Conservation (phyloP, 2,329 filamentous ascomycete species). For the Chrysosporium keratinophilum region DNA sequence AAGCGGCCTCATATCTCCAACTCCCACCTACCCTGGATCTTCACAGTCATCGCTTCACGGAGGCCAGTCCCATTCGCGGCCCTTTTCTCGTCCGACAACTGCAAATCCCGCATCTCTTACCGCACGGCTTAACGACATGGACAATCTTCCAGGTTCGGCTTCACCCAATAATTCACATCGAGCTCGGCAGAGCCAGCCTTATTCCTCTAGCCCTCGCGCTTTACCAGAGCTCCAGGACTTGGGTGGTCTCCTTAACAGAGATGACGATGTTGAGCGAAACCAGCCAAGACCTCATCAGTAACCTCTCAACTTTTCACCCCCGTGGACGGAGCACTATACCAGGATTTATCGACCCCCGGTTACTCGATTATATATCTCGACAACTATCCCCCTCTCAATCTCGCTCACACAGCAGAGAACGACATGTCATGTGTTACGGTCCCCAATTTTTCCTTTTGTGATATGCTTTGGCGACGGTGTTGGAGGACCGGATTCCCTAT, state of each 20-base stretch:
- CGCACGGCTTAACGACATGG: not conserved
- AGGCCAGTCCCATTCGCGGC: conserved; percentile 1
- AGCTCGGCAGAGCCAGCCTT: not conserved
- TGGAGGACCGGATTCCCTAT: conserved; percentile 1
- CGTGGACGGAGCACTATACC: not conserved
- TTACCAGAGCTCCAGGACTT: conserved; percentile 33
- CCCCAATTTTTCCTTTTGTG: not conserved
- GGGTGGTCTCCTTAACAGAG: conserved; percentile 29
- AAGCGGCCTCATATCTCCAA: conserved; percentile 22
- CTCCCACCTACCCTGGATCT: conserved; percentile 9
- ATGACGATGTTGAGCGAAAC: conserved; percentile 11
- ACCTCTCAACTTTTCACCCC: not conserved
- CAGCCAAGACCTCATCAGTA: not conserved
- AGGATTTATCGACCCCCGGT: not conserved
- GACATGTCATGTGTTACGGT: conserved; percentile 4
- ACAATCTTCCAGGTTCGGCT: not conserved
- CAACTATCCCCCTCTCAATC: not conserved
- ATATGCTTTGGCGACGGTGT: conserved; percentile 11
- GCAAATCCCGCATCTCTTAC: not conserved
- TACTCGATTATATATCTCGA: not conserved
- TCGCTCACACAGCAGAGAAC: conserved; percentile 1
- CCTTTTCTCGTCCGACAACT: conserved; percentile 15
- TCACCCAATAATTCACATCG: not conserved
- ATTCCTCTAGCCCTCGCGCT: not conserved
- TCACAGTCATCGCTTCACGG: conserved; percentile 14